These are phyloP conservation scores for Penicillium macrosclerotiorum DNA, from an alignment of 495 filamentous ascomycete genomes.

Conservation along the genomic window DNA sequence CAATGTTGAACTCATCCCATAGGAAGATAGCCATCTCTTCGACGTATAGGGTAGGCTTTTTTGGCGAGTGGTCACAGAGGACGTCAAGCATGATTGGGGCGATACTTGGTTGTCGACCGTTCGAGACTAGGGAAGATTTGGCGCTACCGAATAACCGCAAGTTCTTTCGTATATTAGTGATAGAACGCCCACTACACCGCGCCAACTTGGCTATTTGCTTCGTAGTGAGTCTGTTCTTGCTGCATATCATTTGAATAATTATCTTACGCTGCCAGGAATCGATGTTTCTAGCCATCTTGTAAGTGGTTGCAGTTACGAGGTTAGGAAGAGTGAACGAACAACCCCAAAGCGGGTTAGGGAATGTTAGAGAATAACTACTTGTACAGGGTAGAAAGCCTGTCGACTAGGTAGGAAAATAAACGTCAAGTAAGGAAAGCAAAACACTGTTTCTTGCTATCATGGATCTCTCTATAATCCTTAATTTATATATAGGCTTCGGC, in stretches of 20 bases:
- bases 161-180: no score
- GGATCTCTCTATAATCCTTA: no score
- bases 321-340: no score
- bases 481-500: no score
- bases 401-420: no score
- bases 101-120: neutral
- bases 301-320: no score
- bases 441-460: no score
- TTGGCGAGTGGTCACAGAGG: neutral
- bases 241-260: constrained; percentile 14
- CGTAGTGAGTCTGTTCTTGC: constrained; percentile 8
- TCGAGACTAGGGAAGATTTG: neutral
- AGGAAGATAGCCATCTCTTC: neutral
- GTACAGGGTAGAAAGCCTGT: no score
- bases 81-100: neutral
- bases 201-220: constrained; percentile 13
- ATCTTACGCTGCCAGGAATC: constrained; percentile 10
- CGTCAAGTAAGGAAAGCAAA: no score
- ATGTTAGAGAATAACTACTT: no score
- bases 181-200: constrained; percentile 12
- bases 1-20: neutral
- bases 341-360: no score
- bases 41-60: neutral
- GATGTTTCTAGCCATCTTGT: constrained; percentile 9
- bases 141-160: neutral